These are phyloP conservation scores for Candida namnaoensis DNA, from an alignment of 805 yeast species.

Conservation along the genomic window DNA sequence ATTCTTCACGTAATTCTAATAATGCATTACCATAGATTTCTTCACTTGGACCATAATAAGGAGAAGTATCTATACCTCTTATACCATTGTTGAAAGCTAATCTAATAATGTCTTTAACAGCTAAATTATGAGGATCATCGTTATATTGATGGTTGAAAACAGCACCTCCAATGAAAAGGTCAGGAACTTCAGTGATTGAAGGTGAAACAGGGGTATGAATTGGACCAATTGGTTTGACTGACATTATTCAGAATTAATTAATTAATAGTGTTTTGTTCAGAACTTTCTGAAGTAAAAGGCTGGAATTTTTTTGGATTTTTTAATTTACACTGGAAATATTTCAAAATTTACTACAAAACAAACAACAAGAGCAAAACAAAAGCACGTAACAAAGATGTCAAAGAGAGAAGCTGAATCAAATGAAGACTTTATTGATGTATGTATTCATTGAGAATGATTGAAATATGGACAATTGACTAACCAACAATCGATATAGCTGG, in stretches of 20 bases:
- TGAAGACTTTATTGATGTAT: slow-evolving; percentile 1
- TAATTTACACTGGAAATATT: background rate
- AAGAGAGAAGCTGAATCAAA: background rate
- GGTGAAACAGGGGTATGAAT: background rate
- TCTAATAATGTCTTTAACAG: slow-evolving; percentile 46
- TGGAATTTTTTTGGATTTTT: background rate
- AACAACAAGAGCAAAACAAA: background rate
- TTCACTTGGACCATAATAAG: slow-evolving; percentile 90
- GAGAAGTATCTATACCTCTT: slow-evolving; percentile 82
- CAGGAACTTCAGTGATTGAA: slow-evolving; percentile 30
- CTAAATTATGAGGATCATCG: slow-evolving; percentile 52
- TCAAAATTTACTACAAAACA: background rate
- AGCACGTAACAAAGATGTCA: background rate
- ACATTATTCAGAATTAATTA: background rate
- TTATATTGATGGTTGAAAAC: slow-evolving; percentile 78
- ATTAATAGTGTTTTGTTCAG: too few relatives aligned
- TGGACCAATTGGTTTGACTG: slow-evolving; percentile 12
- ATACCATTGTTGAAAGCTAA: slow-evolving; percentile 61
- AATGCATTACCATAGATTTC: slow-evolving; percentile 62
- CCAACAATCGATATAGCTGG: slow-evolving; percentile 25
- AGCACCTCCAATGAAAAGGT: slow-evolving; percentile 80
- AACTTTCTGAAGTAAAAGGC: too few relatives aligned
- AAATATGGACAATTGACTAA: too few relatives aligned
- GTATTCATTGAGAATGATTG: too few relatives aligned
- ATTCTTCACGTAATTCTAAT: slow-evolving; percentile 23